phyloP scores from a whole-genome alignment of 768 basidiomycete genomes.

The Pilatotrama ljubarskyi region DNA sequence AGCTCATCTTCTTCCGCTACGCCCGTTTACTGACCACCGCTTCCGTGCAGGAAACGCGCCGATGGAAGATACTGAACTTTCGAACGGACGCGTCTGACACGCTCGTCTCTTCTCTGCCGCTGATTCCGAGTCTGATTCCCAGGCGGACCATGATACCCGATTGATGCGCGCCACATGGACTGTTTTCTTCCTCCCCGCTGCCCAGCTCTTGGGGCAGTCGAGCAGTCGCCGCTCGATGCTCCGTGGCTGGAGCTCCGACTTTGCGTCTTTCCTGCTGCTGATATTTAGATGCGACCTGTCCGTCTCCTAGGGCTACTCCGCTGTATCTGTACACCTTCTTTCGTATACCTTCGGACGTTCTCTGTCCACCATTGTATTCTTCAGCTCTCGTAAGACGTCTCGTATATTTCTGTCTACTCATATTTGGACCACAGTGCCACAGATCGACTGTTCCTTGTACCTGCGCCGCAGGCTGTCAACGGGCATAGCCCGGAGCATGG shows the following conservation, averaged over 20 bases:
- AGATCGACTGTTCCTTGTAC: conserved; percentile 9
- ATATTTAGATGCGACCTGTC: neutral
- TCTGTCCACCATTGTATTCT: neutral
- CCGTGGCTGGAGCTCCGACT: neutral
- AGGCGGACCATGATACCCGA: conserved; percentile 18
- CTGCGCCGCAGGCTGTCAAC: conserved; percentile 2
- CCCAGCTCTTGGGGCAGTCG: neutral
- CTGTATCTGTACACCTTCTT: neutral
- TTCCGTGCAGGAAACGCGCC: neutral
- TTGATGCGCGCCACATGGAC: conserved; percentile 18
- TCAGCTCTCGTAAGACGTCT: neutral
- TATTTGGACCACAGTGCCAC: neutral
- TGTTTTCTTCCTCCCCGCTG: neutral
- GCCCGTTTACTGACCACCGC: neutral
- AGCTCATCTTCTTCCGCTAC: neutral
- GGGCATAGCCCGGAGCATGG: neutral
- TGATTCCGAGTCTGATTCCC: conserved; percentile 16
- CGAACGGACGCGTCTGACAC: conserved; percentile 7
- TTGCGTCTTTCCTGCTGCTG: neutral
- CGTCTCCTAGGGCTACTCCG: neutral
- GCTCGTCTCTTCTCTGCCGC: neutral
- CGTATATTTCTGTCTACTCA: neutral
- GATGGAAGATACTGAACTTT: conserved; percentile 14
- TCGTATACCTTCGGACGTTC: neutral
- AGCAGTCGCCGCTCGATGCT: neutral